Percentiles rank a stretch among this genome's conserved stretches.
phyloP scores from a whole-genome alignment of 257 asterid species.

The Solanum chmielewskii region DNA sequence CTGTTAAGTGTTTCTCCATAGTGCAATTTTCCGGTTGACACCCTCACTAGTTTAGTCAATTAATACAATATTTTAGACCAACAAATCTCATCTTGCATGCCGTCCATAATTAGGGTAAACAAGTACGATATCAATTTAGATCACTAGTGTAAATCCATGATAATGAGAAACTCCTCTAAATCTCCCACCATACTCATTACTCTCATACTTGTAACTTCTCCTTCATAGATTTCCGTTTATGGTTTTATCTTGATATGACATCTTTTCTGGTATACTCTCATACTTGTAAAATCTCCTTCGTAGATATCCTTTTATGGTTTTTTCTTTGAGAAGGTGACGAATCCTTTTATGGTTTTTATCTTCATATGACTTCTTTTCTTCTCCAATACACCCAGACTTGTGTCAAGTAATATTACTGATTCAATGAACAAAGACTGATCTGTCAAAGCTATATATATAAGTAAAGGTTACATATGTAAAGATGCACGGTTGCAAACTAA shows the following conservation, averaged over 20 bases:
- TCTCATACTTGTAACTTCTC: background rate
- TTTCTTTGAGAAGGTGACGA: too few species aligned
- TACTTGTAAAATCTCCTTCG: background rate
- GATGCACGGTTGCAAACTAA: background rate
- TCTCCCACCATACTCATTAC: background rate
- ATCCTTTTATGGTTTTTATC: background rate
- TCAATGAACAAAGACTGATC: background rate
- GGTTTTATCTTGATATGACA: background rate
- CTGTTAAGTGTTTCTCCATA: background rate
- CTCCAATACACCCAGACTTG: background rate
- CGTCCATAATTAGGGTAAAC: background rate
- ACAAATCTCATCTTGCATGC: background rate
- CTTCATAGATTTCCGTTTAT: background rate
- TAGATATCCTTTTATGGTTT: background rate
- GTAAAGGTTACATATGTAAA: background rate
- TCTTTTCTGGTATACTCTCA: background rate
- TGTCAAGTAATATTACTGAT: background rate
- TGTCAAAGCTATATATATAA: background rate
- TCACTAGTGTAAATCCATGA: background rate
- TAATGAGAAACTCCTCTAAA: background rate
- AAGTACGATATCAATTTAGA: background rate
- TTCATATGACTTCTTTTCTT: background rate
- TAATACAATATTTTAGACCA: background rate
- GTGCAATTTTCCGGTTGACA: background rate
- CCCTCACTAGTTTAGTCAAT: background rate